Evolutionary conservation across 805 yeast species (phyloP).

Genomic region (Maudiozyma serrabonitensis): DNA sequence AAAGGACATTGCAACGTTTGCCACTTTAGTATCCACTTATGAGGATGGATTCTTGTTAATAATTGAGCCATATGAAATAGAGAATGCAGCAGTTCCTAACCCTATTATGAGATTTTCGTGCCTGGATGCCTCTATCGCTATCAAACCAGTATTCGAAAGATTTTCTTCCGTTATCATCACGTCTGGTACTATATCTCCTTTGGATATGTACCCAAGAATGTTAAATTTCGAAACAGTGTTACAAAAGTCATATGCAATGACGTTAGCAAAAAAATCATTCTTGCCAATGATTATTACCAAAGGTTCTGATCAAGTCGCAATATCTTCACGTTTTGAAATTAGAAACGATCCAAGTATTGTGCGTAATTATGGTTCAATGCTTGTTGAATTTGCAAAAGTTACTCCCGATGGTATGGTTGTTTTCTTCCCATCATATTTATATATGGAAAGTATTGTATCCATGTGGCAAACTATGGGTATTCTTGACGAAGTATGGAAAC

Average conservation of each 20-base stretch:
- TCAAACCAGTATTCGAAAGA: slow-evolving; percentile 90
- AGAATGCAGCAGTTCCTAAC: slow-evolving; percentile 92
- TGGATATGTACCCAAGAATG: slow-evolving; percentile 98
- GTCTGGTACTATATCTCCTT: slow-evolving; percentile 95
- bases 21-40: slow-evolving; percentile 89
- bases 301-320: slow-evolving; percentile 96
- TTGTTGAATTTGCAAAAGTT: slow-evolving; percentile 86
- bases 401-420: slow-evolving; percentile 98
- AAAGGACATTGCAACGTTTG: slow-evolving; percentile 94
- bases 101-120: slow-evolving; percentile 91
- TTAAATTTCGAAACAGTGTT: slow-evolving; percentile 85
- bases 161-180: slow-evolving; percentile 90
- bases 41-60: slow-evolving; percentile 88
- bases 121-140: slow-evolving; percentile 94
- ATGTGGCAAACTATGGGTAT: slow-evolving; percentile 99
- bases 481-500: slow-evolving; percentile 96
- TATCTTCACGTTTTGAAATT: slow-evolving; percentile 91
- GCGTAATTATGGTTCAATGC: slow-evolving; percentile 86
- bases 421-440: slow-evolving; percentile 91
- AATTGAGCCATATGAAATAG: slow-evolving; percentile 91
- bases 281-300: slow-evolving; percentile 93
- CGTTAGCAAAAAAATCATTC: slow-evolving; percentile 83
- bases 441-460: slow-evolving; percentile 95
- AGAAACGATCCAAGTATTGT: slow-evolving; percentile 97
- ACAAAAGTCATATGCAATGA: slow-evolving; percentile 93